Base-by-base conservation (phyloP, 441 rosid genomes). In the Aquilaria agallochum region DNA sequence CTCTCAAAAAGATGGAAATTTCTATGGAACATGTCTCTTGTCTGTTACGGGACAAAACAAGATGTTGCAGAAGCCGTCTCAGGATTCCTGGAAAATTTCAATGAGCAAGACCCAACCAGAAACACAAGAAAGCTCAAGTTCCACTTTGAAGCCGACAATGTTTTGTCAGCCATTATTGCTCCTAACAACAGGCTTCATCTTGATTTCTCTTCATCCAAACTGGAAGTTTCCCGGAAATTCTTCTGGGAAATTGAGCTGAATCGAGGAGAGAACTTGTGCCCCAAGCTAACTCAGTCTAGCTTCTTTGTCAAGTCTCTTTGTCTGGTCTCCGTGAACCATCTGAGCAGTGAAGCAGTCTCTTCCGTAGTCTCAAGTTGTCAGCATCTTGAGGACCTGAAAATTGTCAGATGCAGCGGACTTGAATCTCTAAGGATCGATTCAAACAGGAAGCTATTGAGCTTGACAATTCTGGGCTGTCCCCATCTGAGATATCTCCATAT, bases 381-480 rank as follows among this genome's bases (percentile, higher is more conserved):
- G 67, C 68, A 68, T 57, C 88, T 86, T 34, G 86, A 82, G 53
- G 76, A 68, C 55, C 63, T 83, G 72, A 86, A 78, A 66, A 77
- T 86, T 67, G 63, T 64, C 44, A 59, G 65, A 14, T 80, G 86
- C 73, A 59, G 48, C 4, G 75, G 70, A 6, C 64, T 84, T 34
- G 77, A 72, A 34, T 76, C 81, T 58, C 64, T 87, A 30, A 67
- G 68, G 49, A 72, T 86, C 31, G 75, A 73, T 57, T 87, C 88
- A 14, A 68, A 65, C 47, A 65, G 61, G 15, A 82, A 66, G 72
- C 86, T 87, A 67, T 51, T 63, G 31, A 68, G 63, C 64, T 67
- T 87, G 54, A 80, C 80, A 11, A 77, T 87, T 63, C 68, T 69
- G 4, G 81, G 68, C 50, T 87, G 86, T 52, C 68, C 64, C 1